Conservation (phyloP, 2,329 filamentous ascomycete genomes). For the Colletotrichum camelliae region DNA sequence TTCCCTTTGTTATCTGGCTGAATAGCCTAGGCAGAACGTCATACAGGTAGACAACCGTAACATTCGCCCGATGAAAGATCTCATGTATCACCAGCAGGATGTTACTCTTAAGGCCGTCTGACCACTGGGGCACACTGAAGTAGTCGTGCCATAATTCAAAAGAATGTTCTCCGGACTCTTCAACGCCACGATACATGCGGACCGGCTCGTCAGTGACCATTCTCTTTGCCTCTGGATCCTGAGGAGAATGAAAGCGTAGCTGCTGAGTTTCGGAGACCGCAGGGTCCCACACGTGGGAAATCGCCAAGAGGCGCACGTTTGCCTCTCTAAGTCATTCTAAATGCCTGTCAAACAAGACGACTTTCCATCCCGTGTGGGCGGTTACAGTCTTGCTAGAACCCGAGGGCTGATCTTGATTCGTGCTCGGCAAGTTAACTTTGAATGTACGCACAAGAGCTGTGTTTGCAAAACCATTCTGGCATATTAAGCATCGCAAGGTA, state of each 20-base stretch:
- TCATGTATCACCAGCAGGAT: too few species aligned
- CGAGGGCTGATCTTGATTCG: too few species aligned
- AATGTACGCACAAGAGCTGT: neutral
- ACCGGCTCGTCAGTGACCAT: neutral
- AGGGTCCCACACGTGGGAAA: neutral
- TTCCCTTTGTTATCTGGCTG: neutral
- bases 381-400: too few species aligned
- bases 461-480: neutral
- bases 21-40: neutral
- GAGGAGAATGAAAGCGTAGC: neutral
- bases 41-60: neutral
- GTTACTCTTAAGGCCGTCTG: too few species aligned
- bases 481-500: too few species aligned
- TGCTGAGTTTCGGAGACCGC: neutral
- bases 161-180: neutral
- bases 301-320: neutral
- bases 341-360: too few species aligned
- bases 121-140: too few species aligned
- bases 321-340: too few species aligned
- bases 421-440: neutral
- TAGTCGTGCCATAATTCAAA: neutral
- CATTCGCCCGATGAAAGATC: neutral
- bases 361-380: too few species aligned
- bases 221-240: neutral
- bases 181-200: neutral